Base-by-base conservation (phyloP, 2,329 filamentous ascomycete genomes). In the Atkinsonella hypoxylon region DNA sequence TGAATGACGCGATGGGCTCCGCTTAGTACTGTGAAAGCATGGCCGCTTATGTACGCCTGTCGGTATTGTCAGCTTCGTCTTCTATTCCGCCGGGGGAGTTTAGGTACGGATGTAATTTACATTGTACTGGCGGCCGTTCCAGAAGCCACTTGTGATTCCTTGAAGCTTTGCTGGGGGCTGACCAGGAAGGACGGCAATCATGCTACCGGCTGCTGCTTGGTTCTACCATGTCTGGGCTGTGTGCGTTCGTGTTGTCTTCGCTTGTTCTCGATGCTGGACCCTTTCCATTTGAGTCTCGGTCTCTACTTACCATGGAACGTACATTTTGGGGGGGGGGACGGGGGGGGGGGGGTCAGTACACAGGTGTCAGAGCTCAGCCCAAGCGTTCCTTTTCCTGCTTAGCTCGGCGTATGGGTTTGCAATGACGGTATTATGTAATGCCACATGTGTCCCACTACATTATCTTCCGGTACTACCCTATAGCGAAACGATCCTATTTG, bases 1-100 rank as follows among this genome's bases (percentile, higher is more conserved):
- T 98, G 93, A 34, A 95, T 69, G 55, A 96, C 79, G 50, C 79
- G 79, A 54, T 83, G 76, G 48, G 87, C 79, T 47, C 82, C 85
- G 62, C 81, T 78, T 58, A 97, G 81, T 60, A 98, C 83, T 49
- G 93, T 81, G 56, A 97, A 80, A 54, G 88, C 88, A 67, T 85
- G 87, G 61, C 91, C 91, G 53, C 87, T 93, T 57, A 96, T 85
- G 69, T 97, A 98, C 48, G 82, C 81, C 88, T 94, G 17, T 34
- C 9, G 1, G 8, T n/a, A 61, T 32, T 46, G 49, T 53, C 39
- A 47, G 43, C 13, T 22, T 12, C 34, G 30, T 30, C 20, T 46
- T 15, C 39, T 45, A 30, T 34, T 45, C 26, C 17, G 8, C 36
- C 54, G 44, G 42, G 43, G 26, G 34, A 30, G 22, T 31, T 48